phyloP scores from a whole-genome alignment of 2,329 filamentous ascomycete genomes.

The Magnaporthiopsis poae region DNA sequence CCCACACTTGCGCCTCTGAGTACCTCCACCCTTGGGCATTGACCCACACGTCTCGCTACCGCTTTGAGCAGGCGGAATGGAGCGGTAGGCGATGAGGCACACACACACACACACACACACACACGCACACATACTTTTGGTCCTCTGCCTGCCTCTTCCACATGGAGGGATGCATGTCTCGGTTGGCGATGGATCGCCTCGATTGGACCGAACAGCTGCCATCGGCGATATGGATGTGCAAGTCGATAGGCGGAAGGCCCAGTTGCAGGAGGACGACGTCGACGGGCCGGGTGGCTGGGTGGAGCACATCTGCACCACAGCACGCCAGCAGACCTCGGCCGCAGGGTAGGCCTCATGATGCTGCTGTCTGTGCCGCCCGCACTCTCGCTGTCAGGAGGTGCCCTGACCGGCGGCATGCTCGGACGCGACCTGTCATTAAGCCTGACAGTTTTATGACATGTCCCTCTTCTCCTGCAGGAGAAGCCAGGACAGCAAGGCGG shows the following conservation, averaged over 20 bases:
- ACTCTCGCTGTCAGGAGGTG: background rate
- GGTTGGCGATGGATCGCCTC: background rate
- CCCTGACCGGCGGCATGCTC: background rate
- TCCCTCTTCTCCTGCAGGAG: background rate
- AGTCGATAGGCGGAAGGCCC: background rate
- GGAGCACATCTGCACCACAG: background rate
- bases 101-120: background rate
- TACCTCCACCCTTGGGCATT: background rate
- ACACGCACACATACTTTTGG: background rate
- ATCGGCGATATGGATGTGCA: background rate
- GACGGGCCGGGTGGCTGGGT: background rate
- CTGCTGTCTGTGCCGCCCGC: background rate
- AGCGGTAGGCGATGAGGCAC: background rate
- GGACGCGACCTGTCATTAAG: too few species aligned
- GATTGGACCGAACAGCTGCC: background rate
- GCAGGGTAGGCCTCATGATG: background rate
- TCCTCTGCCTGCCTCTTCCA: background rate
- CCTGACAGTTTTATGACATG: too few species aligned
- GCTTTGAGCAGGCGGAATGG: background rate
- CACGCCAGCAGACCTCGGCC: background rate
- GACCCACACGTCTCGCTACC: background rate
- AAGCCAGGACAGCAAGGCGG: background rate
- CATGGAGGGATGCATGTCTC: background rate
- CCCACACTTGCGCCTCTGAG: background rate
- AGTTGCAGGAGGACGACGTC: background rate